A percentile compares a stretch with the other conserved stretches of the same genome.
Conservation (phyloP, 2,329 filamentous ascomycete species). For the Onygena corvina region DNA sequence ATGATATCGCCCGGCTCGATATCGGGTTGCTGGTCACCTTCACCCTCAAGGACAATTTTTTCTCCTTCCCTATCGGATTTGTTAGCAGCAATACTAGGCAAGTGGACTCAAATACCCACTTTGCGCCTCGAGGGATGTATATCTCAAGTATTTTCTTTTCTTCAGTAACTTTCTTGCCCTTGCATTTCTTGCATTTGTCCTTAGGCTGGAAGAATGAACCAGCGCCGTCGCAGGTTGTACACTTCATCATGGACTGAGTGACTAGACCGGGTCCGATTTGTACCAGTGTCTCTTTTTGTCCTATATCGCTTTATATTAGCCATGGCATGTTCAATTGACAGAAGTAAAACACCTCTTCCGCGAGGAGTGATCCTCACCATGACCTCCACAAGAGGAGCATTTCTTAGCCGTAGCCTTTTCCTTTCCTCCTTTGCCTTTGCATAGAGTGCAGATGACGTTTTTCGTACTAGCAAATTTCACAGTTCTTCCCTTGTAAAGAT, state of each 20-base stretch:
- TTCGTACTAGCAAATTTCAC: constrained; percentile 94
- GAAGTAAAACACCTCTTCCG: background rate
- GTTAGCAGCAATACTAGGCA: constrained; percentile 3
- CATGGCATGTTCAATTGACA: background rate
- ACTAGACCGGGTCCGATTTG: constrained; percentile 80
- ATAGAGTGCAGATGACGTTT: constrained; percentile 75
- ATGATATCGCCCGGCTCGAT: constrained; percentile 86
- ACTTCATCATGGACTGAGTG: constrained; percentile 65
- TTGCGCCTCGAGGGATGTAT: constrained; percentile 80
- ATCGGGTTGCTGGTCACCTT: constrained; percentile 84
- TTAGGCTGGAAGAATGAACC: constrained; percentile 87
- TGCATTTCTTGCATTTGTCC: constrained; percentile 98
- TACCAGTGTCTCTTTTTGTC: constrained; percentile 62
- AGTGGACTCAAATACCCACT: constrained; percentile 30
- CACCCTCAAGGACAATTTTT: constrained; percentile 77
- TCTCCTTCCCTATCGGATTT: constrained; percentile 51
- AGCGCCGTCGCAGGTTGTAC: constrained; percentile 71
- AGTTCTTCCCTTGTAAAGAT: constrained; percentile 97
- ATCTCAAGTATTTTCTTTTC: constrained; percentile 92
- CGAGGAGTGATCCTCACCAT: constrained; percentile 38
- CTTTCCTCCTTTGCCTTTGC: constrained; percentile 82
- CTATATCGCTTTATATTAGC: constrained; percentile 22
- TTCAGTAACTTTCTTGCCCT: constrained; percentile 73
- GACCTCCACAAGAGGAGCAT: constrained; percentile 74
- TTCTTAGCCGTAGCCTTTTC: constrained; percentile 75